phyloP scores from a whole-genome alignment of 2,329 filamentous ascomycete species.

The Myriosclerotinia curreyana region DNA sequence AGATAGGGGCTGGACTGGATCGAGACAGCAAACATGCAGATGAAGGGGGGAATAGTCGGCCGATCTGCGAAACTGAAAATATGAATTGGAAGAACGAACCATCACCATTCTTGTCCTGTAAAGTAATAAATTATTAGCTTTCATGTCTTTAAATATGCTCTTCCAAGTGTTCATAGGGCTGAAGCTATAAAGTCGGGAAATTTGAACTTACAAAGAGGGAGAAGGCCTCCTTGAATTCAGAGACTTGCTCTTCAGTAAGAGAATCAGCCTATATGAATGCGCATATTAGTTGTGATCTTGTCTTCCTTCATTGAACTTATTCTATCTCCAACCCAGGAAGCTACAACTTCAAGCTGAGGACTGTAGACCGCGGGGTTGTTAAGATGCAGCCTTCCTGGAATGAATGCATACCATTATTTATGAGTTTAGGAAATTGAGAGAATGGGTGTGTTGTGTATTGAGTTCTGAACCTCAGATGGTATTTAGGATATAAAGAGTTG shows the following conservation, averaged over 20 bases:
- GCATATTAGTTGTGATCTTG: constrained; percentile 23
- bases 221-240: constrained; percentile 99
- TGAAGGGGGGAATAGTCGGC: not conserved
- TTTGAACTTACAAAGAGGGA: constrained; percentile 91
- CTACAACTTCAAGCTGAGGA: not conserved
- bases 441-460: not conserved
- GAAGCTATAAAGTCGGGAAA: constrained; percentile 12
- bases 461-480: not conserved
- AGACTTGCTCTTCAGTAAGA: constrained; percentile 99
- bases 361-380: constrained; percentile 7
- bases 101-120: constrained; percentile 85
- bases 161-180: constrained; percentile 26
- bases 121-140: constrained; percentile 33
- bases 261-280: constrained; percentile 73
- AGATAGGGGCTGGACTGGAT: constrained; percentile 15
- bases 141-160: constrained; percentile 27
- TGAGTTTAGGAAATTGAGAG: not conserved
- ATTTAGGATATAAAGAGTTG: not conserved
- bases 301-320: too few relatives aligned
- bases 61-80: not conserved
- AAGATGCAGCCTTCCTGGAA: not conserved
- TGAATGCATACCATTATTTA: not conserved
- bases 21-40: not conserved
- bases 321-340: not conserved
- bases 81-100: constrained; percentile 56